A percentile compares a stretch with the other conserved stretches of the same genome.
Conservation (phyloP, 1,284 basidiomycete species). For the Ustilago xerochloae region DNA sequence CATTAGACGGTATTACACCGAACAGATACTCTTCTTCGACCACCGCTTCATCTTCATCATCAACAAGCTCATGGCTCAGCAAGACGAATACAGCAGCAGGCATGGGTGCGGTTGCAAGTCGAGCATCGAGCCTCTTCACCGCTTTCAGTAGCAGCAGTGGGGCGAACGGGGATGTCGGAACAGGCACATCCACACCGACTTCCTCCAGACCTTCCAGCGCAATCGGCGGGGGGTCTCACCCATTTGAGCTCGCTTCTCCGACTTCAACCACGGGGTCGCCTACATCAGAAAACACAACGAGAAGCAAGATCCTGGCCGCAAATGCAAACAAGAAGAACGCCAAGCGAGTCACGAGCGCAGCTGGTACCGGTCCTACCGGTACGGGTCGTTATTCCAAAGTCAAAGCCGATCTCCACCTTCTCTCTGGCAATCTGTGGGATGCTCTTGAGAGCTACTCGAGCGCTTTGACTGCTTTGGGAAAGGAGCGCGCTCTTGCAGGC, state of each 20-base stretch:
- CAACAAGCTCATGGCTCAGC: conserved; percentile 27
- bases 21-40: conserved; percentile 9
- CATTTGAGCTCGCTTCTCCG: conserved; percentile 25
- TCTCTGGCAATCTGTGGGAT: conserved; percentile 63
- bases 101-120: conserved; percentile 31
- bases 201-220: conserved; percentile 32
- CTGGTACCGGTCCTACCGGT: conserved; percentile 46
- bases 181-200: conserved; percentile 9
- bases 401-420: conserved; percentile 57
- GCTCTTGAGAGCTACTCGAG: conserved; percentile 59
- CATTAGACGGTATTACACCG: conserved; percentile 51
- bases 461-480: conserved; percentile 47
- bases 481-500: conserved; percentile 65
- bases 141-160: conserved; percentile 33
- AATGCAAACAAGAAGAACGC: conserved; percentile 40
- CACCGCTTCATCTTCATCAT: conserved; percentile 7
- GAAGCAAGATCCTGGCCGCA: conserved; percentile 37
- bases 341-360: conserved; percentile 23
- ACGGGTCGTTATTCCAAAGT: conserved; percentile 60
- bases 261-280: conserved; percentile 22
- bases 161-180: conserved; percentile 16
- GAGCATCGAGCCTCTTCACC: conserved; percentile 52
- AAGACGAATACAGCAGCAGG: conserved; percentile 30
- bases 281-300: conserved; percentile 36
- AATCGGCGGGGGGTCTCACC: conserved; percentile 47